A percentile compares a stretch with the other conserved stretches of the same genome.
These are phyloP conservation scores for Neltuma alba DNA, from an alignment of 306 rosid genomes.

Conservation along the genomic window DNA sequence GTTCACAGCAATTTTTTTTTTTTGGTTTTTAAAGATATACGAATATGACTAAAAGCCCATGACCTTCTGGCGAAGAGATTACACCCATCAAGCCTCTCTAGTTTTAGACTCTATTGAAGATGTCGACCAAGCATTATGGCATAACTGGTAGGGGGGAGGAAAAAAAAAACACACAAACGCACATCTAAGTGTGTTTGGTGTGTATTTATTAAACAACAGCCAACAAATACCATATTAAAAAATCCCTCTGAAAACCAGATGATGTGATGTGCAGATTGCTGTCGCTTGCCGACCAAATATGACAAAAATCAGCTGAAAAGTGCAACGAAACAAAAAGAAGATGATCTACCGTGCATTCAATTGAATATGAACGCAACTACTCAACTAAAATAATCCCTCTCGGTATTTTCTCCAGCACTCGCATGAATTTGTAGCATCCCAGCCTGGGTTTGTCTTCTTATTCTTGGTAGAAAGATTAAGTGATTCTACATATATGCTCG, in stretches of 20 bases:
- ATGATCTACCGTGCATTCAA: slow-evolving; percentile 6
- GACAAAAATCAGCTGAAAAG: slow-evolving; percentile 25
- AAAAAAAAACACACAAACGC: not conserved
- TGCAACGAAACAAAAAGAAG: slow-evolving; percentile 23
- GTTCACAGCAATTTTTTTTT: not conserved
- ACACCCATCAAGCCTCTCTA: not conserved
- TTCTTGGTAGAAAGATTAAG: too few species aligned
- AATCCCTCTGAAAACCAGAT: slow-evolving; percentile 7
- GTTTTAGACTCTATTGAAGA: not conserved
- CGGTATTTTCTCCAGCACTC: not conserved
- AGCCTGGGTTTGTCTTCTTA: not conserved
- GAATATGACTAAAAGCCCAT: not conserved
- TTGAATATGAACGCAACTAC: not conserved
- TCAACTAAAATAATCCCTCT: not conserved
- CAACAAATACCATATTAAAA: not conserved
- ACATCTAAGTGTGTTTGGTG: not conserved
- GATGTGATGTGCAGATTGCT: slow-evolving; percentile 3
- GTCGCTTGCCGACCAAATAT: slow-evolving; percentile 26
- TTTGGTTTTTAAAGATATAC: too few species aligned
- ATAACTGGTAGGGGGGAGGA: not conserved
- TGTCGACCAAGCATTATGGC: not conserved
- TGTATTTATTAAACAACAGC: not conserved
- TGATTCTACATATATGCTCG: too few species aligned
- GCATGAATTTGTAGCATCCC: not conserved
- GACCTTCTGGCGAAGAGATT: not conserved